Evolutionary conservation across 2,329 filamentous ascomycete species (phyloP).

Genomic region (Diaporthe sp.): DNA sequence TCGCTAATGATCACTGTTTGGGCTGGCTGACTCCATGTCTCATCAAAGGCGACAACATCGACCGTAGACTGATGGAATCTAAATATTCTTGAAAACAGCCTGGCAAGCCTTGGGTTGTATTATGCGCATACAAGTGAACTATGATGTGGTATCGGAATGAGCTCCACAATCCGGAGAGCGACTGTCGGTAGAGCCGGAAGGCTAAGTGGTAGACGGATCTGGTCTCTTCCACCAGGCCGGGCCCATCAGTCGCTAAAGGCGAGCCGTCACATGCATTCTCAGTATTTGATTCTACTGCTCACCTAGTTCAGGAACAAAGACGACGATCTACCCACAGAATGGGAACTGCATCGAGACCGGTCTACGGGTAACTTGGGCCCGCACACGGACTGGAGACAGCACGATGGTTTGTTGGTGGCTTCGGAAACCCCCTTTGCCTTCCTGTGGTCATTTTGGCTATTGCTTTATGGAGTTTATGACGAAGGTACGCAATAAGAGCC

Average conservation of each 20-base stretch:
- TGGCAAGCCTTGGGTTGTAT: too few species aligned
- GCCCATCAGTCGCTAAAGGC: conserved; percentile 4
- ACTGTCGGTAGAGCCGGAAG: conserved; percentile 20
- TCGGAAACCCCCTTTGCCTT: neutral
- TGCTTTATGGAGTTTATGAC: too few species aligned
- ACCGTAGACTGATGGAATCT: neutral
- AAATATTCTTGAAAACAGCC: neutral
- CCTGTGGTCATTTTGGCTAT: neutral
- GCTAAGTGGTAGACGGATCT: neutral
- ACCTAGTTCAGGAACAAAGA: conserved; percentile 13
- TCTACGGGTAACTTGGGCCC: conserved; percentile 10
- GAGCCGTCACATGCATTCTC: conserved; percentile 1
- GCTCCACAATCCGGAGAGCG: neutral
- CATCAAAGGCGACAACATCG: neutral
- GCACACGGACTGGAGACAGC: conserved; percentile 8
- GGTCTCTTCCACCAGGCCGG: conserved; percentile 1
- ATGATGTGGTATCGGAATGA: neutral
- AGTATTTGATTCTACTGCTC: neutral
- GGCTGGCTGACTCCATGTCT: too few species aligned
- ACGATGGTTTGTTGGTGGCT: neutral
- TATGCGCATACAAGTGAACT: too few species aligned
- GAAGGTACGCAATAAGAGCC: neutral
- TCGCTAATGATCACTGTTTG: neutral
- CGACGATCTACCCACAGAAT: neutral
- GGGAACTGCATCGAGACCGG: conserved; percentile 7